Evolutionary conservation across 495 filamentous ascomycete species (phyloP), one percentile per base, ranked within the genome.

Genomic region (Trichoderma erinaceum): DNA sequence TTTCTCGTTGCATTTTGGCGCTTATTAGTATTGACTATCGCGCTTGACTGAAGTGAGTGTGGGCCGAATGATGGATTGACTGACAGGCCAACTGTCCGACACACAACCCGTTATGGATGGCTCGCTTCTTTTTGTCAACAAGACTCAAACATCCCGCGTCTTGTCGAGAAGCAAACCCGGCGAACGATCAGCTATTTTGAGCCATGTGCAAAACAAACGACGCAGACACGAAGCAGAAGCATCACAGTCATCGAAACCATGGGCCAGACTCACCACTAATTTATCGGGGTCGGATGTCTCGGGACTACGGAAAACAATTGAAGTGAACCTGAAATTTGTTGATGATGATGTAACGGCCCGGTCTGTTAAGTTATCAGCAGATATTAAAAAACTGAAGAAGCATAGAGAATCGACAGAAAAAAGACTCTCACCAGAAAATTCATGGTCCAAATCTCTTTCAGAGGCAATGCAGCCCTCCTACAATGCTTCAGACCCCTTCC

Each of bases 201-300:
- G 50, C 50, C 50, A 56, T 56, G 50, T 56, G 50, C 50, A 56
- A n/a, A 56, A 25, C 6, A 56, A 56, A 1, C 50, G 50, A 25
- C 50, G 50, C n/a, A 56, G n/a, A 23, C 50, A 56, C 21, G 50
- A 56, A 11, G 50, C 50, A 2, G 50, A 56, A 25, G 50, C n/a
- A 56, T 56, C 50, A 4, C 50, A 25, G 12, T 4, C 8, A 56
- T 56, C 7, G 21, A 56, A 56, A 11, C 50, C 50, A 56, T 56
- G 50, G 50, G 16, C 50, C 5, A 6, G n/a, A 56, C 21, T 56
- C n/a, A 23, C 21, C n/a, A 56, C 50, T n/a, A 56, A 16, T 7
- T 10, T 56, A 56, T 56, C 50, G n/a, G 25, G 21, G 18, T 56
- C 50, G 8, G 50, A 56, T 21, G 50, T 6, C n/a, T 56, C 50